A percentile compares a stretch with the other conserved stretches of the same genome.
phyloP scores from a whole-genome alignment of 1,284 basidiomycete genomes.

The Pisolithus thermaeus region DNA sequence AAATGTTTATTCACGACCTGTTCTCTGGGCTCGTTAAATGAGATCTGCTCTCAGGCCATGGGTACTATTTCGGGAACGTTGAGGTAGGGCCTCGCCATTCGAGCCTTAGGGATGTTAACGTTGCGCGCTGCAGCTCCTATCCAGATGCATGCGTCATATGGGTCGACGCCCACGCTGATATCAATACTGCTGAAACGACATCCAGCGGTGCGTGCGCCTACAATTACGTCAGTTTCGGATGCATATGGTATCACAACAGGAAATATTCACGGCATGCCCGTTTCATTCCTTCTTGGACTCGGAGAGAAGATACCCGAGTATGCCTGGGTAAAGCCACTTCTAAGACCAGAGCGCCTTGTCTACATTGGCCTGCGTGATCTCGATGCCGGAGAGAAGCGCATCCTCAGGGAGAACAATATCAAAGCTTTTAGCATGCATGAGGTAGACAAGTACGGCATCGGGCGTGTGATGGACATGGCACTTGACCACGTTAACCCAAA shows the following conservation, averaged over 20 bases:
- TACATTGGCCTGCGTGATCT: slow-evolving; percentile 97
- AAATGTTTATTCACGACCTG: slow-evolving; percentile 5
- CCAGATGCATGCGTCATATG: slow-evolving; percentile 85
- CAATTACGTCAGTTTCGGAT: neutral
- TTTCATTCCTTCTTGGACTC: slow-evolving; percentile 89
- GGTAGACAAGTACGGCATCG: slow-evolving; percentile 95
- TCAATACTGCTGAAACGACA: slow-evolving; percentile 88
- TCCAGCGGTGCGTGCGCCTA: slow-evolving; percentile 52
- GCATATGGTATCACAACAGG: slow-evolving; percentile 37
- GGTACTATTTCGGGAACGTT: slow-evolving; percentile 85
- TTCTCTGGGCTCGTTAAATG: slow-evolving; percentile 2
- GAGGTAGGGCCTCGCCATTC: slow-evolving; percentile 38
- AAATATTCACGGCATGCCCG: slow-evolving; percentile 97
- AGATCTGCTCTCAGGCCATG: slow-evolving; percentile 59
- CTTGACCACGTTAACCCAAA: slow-evolving; percentile 89
- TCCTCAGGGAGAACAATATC: slow-evolving; percentile 85
- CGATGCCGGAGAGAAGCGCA: slow-evolving; percentile 85
- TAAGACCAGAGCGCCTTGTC: slow-evolving; percentile 73
- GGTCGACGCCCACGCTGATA: slow-evolving; percentile 93
- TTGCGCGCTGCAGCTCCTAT: slow-evolving; percentile 42
- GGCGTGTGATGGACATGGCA: slow-evolving; percentile 92
- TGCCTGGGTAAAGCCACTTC: slow-evolving; percentile 73
- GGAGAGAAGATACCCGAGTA: slow-evolving; percentile 55
- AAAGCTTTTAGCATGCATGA: slow-evolving; percentile 98
- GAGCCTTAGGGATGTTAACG: slow-evolving; percentile 8